Evolutionary conservation across 805 yeast species (phyloP).

Genomic region (Myxozyma vanderwaltii): DNA sequence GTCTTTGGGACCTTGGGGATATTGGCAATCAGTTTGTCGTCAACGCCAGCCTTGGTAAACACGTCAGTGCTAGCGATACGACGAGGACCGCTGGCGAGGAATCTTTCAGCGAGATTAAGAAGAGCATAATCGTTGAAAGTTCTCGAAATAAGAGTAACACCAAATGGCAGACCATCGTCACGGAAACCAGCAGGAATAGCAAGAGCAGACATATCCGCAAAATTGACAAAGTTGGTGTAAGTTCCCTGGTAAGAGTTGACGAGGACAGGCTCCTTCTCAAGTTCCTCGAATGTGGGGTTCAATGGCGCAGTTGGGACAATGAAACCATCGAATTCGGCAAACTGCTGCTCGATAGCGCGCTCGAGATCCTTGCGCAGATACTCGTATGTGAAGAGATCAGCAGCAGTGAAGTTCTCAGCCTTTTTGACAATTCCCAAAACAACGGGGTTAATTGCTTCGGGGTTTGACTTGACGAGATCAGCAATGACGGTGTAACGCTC

Average conservation of each 20-base stretch:
- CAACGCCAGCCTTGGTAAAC: conserved; percentile 49
- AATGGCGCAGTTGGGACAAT: conserved; percentile 94
- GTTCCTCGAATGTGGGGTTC: conserved; percentile 77
- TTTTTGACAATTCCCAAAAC: conserved; percentile 74
- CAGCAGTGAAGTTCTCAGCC: conserved; percentile 78
- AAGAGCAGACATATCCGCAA: conserved; percentile 89
- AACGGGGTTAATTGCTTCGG: conserved; percentile 79
- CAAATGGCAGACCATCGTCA: conserved; percentile 84
- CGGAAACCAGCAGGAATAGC: conserved; percentile 91
- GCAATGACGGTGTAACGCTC: conserved; percentile 86
- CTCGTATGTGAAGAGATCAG: conserved; percentile 80
- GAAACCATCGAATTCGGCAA: conserved; percentile 68
- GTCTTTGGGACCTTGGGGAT: conserved; percentile 56
- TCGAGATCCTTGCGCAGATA: conserved; percentile 82
- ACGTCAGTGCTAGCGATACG: conserved; percentile 56
- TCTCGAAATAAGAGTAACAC: conserved; percentile 79
- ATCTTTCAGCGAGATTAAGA: conserved; percentile 76
- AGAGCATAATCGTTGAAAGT: conserved; percentile 89
- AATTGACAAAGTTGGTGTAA: conserved; percentile 95
- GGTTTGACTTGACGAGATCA: conserved; percentile 70
- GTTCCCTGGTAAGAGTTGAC: conserved; percentile 93
- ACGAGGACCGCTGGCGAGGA: conserved; percentile 55
- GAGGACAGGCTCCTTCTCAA: conserved; percentile 73
- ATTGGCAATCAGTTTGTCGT: conserved; percentile 43
- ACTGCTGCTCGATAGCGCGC: conserved; percentile 58